Conservation (phyloP, 73 alveolate species). For the Paramecium sonneborni region DNA sequence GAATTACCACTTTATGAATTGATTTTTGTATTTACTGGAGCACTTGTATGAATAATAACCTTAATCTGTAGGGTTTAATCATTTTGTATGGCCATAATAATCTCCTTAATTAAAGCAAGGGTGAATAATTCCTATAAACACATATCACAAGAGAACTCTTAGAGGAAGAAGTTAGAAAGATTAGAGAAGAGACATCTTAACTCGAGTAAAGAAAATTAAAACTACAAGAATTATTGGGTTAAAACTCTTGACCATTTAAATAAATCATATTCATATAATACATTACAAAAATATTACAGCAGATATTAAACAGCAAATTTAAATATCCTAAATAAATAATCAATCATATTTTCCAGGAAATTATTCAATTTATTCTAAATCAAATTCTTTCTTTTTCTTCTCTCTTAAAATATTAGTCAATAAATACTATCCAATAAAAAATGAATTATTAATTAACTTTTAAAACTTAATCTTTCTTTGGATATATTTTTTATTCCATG, state of each 20-base stretch:
- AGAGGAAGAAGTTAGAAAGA: neutral
- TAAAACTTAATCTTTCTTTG: too few species aligned
- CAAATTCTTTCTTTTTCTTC: too few species aligned
- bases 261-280: neutral
- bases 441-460: too few species aligned
- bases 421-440: too few species aligned
- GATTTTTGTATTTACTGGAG: neutral
- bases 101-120: neutral
- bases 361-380: too few species aligned
- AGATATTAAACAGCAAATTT: neutral
- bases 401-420: too few species aligned
- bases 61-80: neutral
- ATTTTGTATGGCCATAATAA: neutral
- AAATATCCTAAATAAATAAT: too few species aligned
- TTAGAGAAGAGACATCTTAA: neutral
- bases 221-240: slow-evolving; percentile 17
- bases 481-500: too few species aligned
- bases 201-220: neutral
- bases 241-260: neutral
- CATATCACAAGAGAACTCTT: slow-evolving; percentile 33
- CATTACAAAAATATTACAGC: neutral
- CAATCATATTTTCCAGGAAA: too few species aligned
- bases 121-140: neutral
- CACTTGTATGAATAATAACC: neutral
- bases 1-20: slow-evolving; percentile 10